These are phyloP conservation scores for Lactarius sp. DNA, from an alignment of 768 basidiomycete genomes.

Conservation along the genomic window DNA sequence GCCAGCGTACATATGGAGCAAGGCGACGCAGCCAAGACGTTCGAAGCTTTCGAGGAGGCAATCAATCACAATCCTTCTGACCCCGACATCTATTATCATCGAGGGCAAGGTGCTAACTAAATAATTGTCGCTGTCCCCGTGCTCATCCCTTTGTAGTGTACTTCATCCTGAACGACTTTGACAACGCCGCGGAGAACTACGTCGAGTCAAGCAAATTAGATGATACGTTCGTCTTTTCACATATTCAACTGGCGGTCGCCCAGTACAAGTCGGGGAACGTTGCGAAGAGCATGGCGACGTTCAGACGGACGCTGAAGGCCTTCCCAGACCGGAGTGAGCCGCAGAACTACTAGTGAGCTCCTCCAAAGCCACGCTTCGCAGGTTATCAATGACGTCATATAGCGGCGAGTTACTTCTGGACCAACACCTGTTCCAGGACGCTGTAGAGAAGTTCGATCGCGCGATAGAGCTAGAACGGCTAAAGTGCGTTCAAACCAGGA, in stretches of 20 bases:
- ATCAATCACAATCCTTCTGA: constrained; percentile 76
- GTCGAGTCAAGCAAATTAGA: constrained; percentile 85
- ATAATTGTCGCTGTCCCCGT: not conserved
- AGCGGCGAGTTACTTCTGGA: constrained; percentile 95
- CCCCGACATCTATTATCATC: constrained; percentile 97
- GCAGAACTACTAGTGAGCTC: constrained; percentile 86
- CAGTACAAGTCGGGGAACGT: constrained; percentile 86
- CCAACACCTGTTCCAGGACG: constrained; percentile 82
- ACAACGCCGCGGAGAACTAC: constrained; percentile 85
- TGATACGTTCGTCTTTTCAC: constrained; percentile 87
- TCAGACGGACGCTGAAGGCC: constrained; percentile 74
- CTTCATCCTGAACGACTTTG: constrained; percentile 92
- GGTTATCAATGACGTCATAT: constrained; percentile 8
- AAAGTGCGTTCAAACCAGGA: constrained; percentile 43
- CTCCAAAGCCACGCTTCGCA: not conserved
- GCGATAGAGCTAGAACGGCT: constrained; percentile 83
- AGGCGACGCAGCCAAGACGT: constrained; percentile 71
- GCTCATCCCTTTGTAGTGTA: constrained; percentile 48
- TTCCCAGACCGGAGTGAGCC: constrained; percentile 90
- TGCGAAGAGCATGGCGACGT: constrained; percentile 83
- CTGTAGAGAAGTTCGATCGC: constrained; percentile 87
- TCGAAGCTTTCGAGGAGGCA: constrained; percentile 89
- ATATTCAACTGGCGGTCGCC: constrained; percentile 95
- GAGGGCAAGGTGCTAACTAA: constrained; percentile 73
- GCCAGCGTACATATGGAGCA: constrained; percentile 98